A percentile compares a stretch with the other conserved stretches of the same genome.
Conservation (phyloP, 1,284 basidiomycete species). For the Microbotryum lychnidis-dioicae region DNA sequence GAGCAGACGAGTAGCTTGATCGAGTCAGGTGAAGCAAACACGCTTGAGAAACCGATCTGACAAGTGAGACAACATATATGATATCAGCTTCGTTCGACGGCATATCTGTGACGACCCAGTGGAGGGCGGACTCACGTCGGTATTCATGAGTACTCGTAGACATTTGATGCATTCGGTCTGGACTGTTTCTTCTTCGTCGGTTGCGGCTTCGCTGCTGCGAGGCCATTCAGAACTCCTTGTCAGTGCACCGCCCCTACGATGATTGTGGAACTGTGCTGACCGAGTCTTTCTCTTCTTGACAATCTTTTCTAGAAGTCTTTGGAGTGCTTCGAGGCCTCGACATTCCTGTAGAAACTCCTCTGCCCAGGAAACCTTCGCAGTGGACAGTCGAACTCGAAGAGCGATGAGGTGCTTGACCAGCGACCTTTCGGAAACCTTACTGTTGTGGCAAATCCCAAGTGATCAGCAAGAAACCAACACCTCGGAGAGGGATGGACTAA, state of each 20-base stretch:
- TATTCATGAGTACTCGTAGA: conserved; percentile 72
- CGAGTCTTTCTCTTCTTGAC: conserved; percentile 10
- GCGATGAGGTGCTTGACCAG: conserved; percentile 71
- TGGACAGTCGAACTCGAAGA: conserved; percentile 76
- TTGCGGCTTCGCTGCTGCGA: conserved; percentile 47
- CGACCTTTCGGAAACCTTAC: conserved; percentile 51
- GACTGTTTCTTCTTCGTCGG: conserved; percentile 59
- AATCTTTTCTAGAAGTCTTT: conserved; percentile 46
- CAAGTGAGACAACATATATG: not conserved
- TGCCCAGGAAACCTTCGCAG: conserved; percentile 69
- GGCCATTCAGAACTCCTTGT: not conserved
- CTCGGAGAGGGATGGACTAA: conserved; percentile 39
- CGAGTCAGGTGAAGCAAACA: conserved; percentile 57
- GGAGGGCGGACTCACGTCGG: conserved; percentile 52
- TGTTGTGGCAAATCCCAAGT: not conserved
- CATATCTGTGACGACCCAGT: not conserved
- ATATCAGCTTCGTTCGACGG: not conserved
- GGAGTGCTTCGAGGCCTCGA: conserved; percentile 60
- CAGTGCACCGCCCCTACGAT: not conserved
- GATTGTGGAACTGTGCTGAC: too few species aligned
- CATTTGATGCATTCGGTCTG: conserved; percentile 69
- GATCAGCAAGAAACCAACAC: not conserved
- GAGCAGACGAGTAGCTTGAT: conserved; percentile 67
- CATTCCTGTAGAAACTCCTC: conserved; percentile 57
- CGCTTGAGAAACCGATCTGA: conserved; percentile 63